Evolutionary conservation across 352 stramenopile species (phyloP).

Genomic region (Phytophthora rubi): DNA sequence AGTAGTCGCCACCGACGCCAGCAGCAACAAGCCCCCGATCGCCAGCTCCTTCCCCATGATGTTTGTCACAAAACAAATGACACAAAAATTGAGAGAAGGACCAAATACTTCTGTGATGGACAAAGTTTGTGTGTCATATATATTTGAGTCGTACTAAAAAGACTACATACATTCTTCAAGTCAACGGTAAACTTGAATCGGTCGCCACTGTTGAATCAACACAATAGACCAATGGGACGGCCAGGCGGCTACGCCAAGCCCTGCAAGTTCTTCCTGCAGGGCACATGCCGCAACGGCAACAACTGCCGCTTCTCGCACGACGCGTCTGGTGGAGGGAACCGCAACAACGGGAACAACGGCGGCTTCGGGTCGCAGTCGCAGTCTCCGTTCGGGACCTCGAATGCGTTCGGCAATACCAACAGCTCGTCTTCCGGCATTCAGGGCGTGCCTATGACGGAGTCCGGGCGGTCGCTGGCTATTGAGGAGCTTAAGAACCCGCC

Average conservation of each 20-base stretch:
- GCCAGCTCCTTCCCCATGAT: constrained; percentile 34
- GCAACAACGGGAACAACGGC: constrained; percentile 16
- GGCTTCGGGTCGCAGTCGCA: constrained; percentile 15
- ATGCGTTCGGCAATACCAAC: constrained; percentile 3
- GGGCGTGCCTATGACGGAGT: constrained; percentile 49
- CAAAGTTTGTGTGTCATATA: background rate
- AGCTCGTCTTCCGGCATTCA: constrained; percentile 6
- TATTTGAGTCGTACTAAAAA: background rate
- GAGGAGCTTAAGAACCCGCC: constrained; percentile 64
- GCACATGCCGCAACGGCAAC: constrained; percentile 73
- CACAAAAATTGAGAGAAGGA: no score
- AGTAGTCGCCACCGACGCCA: constrained; percentile 58
- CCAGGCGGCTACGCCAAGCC: constrained; percentile 32
- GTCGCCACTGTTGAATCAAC: background rate
- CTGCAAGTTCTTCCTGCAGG: constrained; percentile 78
- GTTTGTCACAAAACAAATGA: constrained; percentile 4
- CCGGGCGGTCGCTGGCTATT: constrained; percentile 51
- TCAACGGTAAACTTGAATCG: background rate
- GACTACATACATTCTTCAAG: background rate
- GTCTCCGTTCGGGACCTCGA: constrained; percentile 30
- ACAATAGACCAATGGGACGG: constrained; percentile 23
- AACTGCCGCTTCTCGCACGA: constrained; percentile 74
- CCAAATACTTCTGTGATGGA: no score
- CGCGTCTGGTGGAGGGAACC: constrained; percentile 10
- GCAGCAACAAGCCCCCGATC: constrained; percentile 57